Evolutionary conservation across 352 stramenopile genomes (phyloP).

Genomic region (Globisporangium megalacanthum): DNA sequence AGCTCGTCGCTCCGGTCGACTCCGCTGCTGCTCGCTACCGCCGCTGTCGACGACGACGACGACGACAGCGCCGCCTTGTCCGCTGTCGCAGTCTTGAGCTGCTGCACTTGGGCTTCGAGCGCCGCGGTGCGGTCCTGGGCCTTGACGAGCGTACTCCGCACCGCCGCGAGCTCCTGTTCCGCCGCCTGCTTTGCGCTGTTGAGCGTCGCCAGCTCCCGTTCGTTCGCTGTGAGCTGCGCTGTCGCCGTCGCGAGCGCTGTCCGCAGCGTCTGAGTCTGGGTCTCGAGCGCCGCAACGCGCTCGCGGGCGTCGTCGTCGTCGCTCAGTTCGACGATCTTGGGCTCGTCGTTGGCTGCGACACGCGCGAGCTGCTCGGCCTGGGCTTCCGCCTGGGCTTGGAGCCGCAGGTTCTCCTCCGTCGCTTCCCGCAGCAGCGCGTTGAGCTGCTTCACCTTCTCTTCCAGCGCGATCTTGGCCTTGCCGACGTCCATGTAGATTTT

Average conservation of each 20-base stretch:
- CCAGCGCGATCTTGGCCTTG: slow-evolving; percentile 68
- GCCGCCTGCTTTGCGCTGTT: slow-evolving; percentile 11
- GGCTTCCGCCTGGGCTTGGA: slow-evolving; percentile 19
- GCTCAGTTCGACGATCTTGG: slow-evolving; percentile 16
- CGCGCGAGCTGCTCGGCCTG: not conserved
- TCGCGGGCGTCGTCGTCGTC: slow-evolving; percentile 10
- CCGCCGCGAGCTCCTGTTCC: slow-evolving; percentile 19
- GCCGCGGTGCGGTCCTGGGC: slow-evolving; percentile 20
- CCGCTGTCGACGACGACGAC: slow-evolving; percentile 7
- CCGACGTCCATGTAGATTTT: slow-evolving; percentile 79
- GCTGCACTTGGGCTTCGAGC: slow-evolving; percentile 26
- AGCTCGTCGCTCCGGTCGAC: slow-evolving; percentile 32
- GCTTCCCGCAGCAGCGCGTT: slow-evolving; percentile 35
- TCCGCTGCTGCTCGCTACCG: slow-evolving; percentile 13
- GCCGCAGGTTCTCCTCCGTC: slow-evolving; percentile 43
- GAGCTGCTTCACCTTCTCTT: slow-evolving; percentile 65
- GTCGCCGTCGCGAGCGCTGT: slow-evolving; percentile 1
- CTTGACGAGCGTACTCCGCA: slow-evolving; percentile 18
- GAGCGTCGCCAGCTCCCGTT: slow-evolving; percentile 26
- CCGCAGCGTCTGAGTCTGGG: slow-evolving; percentile 19
- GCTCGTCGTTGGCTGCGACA: slow-evolving; percentile 1
- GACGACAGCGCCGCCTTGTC: slow-evolving; percentile 3
- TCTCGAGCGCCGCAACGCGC: slow-evolving; percentile 19
- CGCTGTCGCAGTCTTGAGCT: slow-evolving; percentile 24
- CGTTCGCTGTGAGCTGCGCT: slow-evolving; percentile 11